Conservation (phyloP, 495 filamentous ascomycete species). For the Penicillium canescens region DNA sequence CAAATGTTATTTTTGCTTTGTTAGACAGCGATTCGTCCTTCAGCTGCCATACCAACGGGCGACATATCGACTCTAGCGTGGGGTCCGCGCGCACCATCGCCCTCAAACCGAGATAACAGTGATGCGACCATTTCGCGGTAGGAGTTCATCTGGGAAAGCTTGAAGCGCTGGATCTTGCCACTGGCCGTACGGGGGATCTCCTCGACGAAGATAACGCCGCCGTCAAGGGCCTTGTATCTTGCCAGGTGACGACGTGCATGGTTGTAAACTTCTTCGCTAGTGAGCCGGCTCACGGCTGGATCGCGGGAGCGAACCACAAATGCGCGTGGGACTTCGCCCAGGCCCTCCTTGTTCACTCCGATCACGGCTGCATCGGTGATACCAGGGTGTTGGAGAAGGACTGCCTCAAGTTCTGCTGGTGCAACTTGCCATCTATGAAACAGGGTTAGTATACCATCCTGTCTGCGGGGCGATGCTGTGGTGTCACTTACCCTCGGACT, state of each 20-base stretch:
- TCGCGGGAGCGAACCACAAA: slow-evolving; percentile 62
- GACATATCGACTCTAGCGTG: slow-evolving; percentile 15
- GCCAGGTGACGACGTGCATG: slow-evolving; percentile 62
- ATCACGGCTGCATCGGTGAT: slow-evolving; percentile 78
- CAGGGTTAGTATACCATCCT: neutral
- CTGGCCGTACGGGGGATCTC: slow-evolving; percentile 74
- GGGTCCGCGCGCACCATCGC: slow-evolving; percentile 1
- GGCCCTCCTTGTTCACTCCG: slow-evolving; percentile 59
- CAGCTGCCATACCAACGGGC: slow-evolving; percentile 8
- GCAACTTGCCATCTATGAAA: slow-evolving; percentile 66
- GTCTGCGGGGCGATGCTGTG: too few species aligned
- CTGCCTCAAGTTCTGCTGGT: slow-evolving; percentile 80
- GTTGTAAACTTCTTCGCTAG: slow-evolving; percentile 59
- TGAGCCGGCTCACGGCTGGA: slow-evolving; percentile 28
- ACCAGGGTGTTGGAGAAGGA: slow-evolving; percentile 68
- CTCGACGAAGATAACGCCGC: slow-evolving; percentile 72
- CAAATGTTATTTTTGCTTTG: neutral
- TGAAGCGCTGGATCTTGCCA: slow-evolving; percentile 73
- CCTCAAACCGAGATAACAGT: slow-evolving; percentile 34
- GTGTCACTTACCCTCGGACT: slow-evolving; percentile 45
- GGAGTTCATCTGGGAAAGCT: slow-evolving; percentile 44
- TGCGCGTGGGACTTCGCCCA: slow-evolving; percentile 69
- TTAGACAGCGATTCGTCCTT: slow-evolving; percentile 13
- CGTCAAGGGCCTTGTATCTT: slow-evolving; percentile 68
- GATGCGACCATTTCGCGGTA: slow-evolving; percentile 48